These are phyloP conservation scores for Ogataea trehaloabstinens DNA, from an alignment of 805 yeast genomes.

Conservation along the genomic window DNA sequence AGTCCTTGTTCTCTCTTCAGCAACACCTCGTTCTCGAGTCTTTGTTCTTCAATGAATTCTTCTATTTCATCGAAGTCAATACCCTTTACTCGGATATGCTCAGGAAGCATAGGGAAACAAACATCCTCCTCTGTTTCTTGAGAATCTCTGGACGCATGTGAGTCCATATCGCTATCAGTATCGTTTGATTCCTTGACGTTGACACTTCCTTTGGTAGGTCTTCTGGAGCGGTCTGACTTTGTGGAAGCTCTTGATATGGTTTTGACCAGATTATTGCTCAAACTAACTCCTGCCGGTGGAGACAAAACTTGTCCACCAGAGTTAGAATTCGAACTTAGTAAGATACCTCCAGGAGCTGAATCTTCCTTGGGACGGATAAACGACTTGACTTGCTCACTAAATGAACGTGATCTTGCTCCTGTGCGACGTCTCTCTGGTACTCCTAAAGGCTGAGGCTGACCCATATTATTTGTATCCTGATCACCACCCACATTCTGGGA, in stretches of 20 bases:
- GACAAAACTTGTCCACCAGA: not conserved
- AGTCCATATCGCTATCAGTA: conserved; percentile 63
- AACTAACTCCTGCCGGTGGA: conserved; percentile 14
- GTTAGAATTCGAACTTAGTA: conserved; percentile 12
- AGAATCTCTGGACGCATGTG: conserved; percentile 72
- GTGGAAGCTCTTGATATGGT: conserved; percentile 32
- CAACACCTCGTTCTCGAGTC: conserved; percentile 44
- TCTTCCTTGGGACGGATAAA: conserved; percentile 35
- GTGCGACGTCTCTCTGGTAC: conserved; percentile 16
- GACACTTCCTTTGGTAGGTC: conserved; percentile 14
- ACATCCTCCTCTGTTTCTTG: conserved; percentile 97
- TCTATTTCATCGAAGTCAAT: conserved; percentile 91
- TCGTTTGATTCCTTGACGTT: conserved; percentile 22
- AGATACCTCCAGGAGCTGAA: conserved; percentile 30
- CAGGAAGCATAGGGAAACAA: conserved; percentile 88
- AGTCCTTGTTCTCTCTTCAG: conserved; percentile 33
- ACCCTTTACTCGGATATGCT: conserved; percentile 60
- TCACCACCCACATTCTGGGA: conserved; percentile 3
- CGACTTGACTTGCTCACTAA: conserved; percentile 42
- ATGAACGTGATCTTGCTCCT: conserved; percentile 35
- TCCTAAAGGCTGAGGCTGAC: conserved; percentile 5
- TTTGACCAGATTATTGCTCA: conserved; percentile 21
- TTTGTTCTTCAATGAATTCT: conserved; percentile 66
- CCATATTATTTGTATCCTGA: not conserved
- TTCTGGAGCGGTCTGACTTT: conserved; percentile 25